Evolutionary conservation across 345 rosid species (phyloP).

Genomic region (Crucihimalaya himalaica): DNA sequence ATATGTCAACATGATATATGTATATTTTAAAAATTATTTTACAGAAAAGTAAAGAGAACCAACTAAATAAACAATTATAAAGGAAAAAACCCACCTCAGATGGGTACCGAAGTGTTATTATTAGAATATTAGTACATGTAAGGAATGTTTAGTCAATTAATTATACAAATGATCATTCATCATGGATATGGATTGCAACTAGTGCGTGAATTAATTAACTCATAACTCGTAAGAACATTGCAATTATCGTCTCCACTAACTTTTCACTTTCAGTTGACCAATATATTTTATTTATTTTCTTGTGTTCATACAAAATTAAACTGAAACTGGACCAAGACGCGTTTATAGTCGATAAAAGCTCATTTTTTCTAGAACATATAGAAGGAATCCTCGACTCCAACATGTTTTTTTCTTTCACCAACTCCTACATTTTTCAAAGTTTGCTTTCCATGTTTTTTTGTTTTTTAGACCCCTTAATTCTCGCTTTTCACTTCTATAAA

Average conservation of each 20-base stretch:
- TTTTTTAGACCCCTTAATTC: slow-evolving; percentile 1
- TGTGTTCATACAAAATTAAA: slow-evolving; percentile 31
- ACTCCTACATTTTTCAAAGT: slow-evolving; percentile 21
- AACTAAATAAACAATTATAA: not conserved
- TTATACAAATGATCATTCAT: not conserved
- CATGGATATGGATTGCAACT: slow-evolving; percentile 11
- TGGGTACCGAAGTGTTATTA: not conserved
- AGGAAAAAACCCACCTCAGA: slow-evolving; percentile 13
- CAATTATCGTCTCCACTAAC: slow-evolving; percentile 4
- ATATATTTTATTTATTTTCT: not conserved
- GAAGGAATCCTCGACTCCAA: not conserved
- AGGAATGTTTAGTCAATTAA: not conserved
- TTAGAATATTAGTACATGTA: not conserved
- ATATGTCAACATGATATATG: not conserved
- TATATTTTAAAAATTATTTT: not conserved
- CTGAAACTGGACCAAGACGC: slow-evolving; percentile 23
- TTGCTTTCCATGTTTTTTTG: not conserved
- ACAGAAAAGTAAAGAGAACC: not conserved
- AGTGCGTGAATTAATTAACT: not conserved
- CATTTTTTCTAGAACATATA: slow-evolving; percentile 28
- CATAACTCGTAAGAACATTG: not conserved
- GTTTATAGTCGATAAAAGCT: slow-evolving; percentile 16
- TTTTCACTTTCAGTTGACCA: slow-evolving; percentile 14
- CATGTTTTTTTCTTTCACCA: slow-evolving; percentile 1
- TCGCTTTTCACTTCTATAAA: not conserved